Percentiles rank a stretch among this genome's conserved stretches.
Evolutionary conservation across 2,329 filamentous ascomycete genomes (phyloP).

Genomic region (Colletotrichum tropicicola): DNA sequence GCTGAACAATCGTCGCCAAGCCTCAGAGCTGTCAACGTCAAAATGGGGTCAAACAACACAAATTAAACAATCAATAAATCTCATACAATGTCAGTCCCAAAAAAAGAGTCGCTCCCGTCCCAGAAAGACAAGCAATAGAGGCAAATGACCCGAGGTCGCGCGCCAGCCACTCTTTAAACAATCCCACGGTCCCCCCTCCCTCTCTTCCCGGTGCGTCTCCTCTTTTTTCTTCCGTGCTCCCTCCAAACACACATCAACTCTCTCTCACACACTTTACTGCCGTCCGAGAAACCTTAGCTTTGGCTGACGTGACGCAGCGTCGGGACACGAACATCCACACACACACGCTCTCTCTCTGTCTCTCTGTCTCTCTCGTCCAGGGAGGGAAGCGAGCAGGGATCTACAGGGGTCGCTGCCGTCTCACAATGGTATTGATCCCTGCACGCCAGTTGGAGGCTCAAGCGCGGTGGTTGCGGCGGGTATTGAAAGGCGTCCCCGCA

Average conservation of each 20-base stretch:
- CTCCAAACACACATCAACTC: neutral
- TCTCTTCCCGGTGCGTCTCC: neutral
- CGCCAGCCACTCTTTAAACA: conserved; percentile 23
- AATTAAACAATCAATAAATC: conserved; percentile 24
- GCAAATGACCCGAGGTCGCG: neutral
- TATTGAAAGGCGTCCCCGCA: too few species aligned
- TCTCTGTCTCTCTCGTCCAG: neutral
- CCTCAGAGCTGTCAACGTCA: conserved; percentile 15
- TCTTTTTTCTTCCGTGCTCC: neutral
- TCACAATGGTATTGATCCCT: conserved; percentile 29
- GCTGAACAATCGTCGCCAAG: conserved; percentile 21
- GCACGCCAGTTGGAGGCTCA: conserved; percentile 28
- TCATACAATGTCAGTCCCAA: conserved; percentile 16
- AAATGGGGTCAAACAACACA: conserved; percentile 25
- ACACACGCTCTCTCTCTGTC: too few species aligned
- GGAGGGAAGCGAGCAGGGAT: conserved; percentile 1
- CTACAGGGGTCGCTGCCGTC: conserved; percentile 18
- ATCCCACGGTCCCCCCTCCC: neutral
- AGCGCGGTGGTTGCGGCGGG: conserved; percentile 4
- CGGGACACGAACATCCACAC: neutral
- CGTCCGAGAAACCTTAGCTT: conserved; percentile 17
- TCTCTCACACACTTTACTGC: neutral
- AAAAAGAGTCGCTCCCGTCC: neutral
- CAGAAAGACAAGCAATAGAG: neutral
- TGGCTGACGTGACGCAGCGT: conserved; percentile 23